Percentiles rank a stretch among this genome's conserved stretches.
phyloP scores from a whole-genome alignment of 257 asterid genomes.

The Solanum sitiens region DNA sequence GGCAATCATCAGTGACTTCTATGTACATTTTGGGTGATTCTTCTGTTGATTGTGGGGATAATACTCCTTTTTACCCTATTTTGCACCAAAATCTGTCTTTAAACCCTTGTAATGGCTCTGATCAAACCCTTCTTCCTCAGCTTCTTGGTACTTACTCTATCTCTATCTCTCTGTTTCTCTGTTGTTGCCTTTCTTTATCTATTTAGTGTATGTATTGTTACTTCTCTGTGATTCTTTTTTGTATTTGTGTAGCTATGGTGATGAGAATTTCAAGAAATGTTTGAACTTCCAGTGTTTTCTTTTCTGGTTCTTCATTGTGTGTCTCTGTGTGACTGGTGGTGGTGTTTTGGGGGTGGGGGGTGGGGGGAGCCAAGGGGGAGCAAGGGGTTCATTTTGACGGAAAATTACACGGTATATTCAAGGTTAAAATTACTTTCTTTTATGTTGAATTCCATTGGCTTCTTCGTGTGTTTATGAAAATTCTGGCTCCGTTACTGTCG shows the following conservation, averaged over 20 bases:
- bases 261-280: background rate
- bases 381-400: background rate
- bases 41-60: slow-evolving; percentile 59
- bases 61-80: slow-evolving; percentile 38
- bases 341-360: background rate
- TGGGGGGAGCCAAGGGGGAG: background rate
- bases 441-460: background rate
- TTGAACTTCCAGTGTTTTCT: background rate
- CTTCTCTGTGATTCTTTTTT: background rate
- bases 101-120: slow-evolving; percentile 65
- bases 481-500: background rate
- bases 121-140: slow-evolving; percentile 50
- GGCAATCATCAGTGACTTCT: slow-evolving; percentile 22
- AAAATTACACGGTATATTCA: background rate
- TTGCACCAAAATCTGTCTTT: slow-evolving; percentile 24
- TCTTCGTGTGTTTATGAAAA: background rate
- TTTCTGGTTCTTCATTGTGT: background rate
- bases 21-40: slow-evolving; percentile 66
- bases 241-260: background rate
- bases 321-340: background rate
- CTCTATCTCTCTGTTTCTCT: background rate
- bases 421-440: background rate
- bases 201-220: background rate
- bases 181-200: background rate
- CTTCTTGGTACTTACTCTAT: slow-evolving; percentile 36